Conservation (phyloP, 306 rosid genomes). For the Albizia julibrissin region DNA sequence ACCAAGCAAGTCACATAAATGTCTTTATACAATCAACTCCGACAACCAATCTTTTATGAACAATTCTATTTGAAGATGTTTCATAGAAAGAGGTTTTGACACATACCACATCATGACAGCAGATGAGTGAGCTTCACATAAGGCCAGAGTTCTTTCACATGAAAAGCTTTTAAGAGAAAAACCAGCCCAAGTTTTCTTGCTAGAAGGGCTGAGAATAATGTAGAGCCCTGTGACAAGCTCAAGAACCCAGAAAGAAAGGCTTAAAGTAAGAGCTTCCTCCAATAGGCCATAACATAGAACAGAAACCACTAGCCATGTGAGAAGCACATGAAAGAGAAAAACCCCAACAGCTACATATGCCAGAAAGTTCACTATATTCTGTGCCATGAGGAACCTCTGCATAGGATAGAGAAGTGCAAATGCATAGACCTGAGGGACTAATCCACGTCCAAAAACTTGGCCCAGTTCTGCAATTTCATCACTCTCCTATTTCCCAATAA, state of each 20-base stretch:
- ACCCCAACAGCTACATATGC: constrained; percentile 28
- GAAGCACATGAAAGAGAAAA: constrained; percentile 49
- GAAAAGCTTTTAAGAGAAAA: constrained; percentile 50
- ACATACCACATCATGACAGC: constrained; percentile 31
- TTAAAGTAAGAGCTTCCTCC: constrained; percentile 50
- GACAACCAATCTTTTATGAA: no score
- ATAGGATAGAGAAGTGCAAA: not conserved
- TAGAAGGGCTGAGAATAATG: constrained; percentile 50
- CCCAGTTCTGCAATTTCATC: not conserved
- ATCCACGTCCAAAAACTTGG: not conserved
- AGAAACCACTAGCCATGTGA: constrained; percentile 51
- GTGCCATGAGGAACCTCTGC: constrained; percentile 53
- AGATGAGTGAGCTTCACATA: constrained; percentile 53
- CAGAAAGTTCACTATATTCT: constrained; percentile 61
- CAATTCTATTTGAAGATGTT: not conserved
- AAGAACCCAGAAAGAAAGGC: constrained; percentile 62
- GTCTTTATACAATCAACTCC: not conserved
- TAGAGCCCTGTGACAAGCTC: constrained; percentile 46
- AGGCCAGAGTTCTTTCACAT: constrained; percentile 51
- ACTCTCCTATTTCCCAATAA: constrained; percentile 34
- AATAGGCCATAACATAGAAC: constrained; percentile 46
- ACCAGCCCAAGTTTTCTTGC: constrained; percentile 65
- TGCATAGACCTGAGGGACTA: not conserved
- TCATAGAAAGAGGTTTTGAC: not conserved
- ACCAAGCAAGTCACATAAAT: not conserved